phyloP scores from a whole-genome alignment of 2,329 filamentous ascomycete species.

The Aspergillus fumigatus region DNA sequence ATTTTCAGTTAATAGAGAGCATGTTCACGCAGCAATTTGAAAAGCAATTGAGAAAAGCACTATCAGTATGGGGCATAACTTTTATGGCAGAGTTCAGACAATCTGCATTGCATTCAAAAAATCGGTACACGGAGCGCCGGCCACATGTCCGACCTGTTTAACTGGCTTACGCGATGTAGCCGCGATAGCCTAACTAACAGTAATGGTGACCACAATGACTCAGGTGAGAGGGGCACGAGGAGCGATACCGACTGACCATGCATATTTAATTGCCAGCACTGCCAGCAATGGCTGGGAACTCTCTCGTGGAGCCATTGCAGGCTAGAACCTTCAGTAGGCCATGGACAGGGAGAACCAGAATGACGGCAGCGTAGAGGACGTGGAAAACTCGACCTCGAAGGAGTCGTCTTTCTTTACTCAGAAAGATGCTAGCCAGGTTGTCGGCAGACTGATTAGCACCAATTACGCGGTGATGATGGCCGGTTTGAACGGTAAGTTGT shows the following conservation, averaged over 20 bases:
- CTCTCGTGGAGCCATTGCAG: not conserved
- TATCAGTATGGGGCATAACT: not conserved
- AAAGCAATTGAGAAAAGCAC: not conserved
- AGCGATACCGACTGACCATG: not conserved
- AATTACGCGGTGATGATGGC: slow-evolving; percentile 16
- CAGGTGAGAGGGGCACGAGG: not conserved
- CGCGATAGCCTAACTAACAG: not conserved
- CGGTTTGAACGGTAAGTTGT: slow-evolving; percentile 17
- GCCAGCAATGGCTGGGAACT: not conserved
- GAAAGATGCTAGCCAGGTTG: slow-evolving; percentile 15
- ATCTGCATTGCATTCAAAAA: not conserved
- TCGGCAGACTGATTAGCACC: slow-evolving; percentile 17
- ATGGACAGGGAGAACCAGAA: not conserved
- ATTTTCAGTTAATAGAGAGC: not conserved
- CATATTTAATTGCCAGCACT: not conserved
- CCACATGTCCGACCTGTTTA: not conserved
- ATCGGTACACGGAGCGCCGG: not conserved
- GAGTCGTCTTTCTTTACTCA: slow-evolving; percentile 8
- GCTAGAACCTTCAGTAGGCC: not conserved
- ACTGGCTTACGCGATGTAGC: not conserved
- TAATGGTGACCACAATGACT: not conserved
- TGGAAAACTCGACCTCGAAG: not conserved
- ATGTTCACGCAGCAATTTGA: not conserved
- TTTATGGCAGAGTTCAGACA: not conserved
- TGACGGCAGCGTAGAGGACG: not conserved